Evolutionary conservation across 2,329 filamentous ascomycete genomes (phyloP).

Genomic region (Samsoniella hepiali): DNA sequence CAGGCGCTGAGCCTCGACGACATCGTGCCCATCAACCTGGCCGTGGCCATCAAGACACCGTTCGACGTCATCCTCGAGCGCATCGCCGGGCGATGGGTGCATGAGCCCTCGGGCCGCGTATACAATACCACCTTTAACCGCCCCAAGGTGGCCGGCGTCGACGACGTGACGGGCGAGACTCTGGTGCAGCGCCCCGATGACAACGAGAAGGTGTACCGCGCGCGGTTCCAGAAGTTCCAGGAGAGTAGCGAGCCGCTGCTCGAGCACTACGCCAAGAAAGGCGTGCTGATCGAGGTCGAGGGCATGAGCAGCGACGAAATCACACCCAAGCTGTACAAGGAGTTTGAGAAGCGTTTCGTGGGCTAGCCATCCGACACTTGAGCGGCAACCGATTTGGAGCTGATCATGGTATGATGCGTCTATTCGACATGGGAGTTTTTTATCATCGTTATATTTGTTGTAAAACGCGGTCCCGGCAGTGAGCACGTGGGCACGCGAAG

Average conservation of each 20-base stretch:
- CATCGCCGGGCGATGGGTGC: conserved; percentile 90
- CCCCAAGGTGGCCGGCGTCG: conserved; percentile 73
- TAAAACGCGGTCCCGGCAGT: conserved; percentile 2
- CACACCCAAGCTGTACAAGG: conserved; percentile 77
- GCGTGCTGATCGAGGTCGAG: conserved; percentile 80
- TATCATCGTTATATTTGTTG: background rate
- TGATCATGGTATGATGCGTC: background rate
- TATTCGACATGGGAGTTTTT: background rate
- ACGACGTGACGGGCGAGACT: conserved; percentile 87
- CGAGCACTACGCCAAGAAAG: conserved; percentile 82
- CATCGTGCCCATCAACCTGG: conserved; percentile 91
- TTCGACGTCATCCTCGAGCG: conserved; percentile 82
- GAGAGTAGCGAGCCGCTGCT: conserved; percentile 82
- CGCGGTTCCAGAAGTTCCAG: conserved; percentile 76
- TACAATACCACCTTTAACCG: conserved; percentile 95
- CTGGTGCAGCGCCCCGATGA: conserved; percentile 84
- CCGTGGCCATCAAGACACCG: conserved; percentile 82
- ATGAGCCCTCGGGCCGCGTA: conserved; percentile 83
- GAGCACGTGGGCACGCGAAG: background rate
- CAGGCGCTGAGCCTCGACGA: conserved; percentile 77
- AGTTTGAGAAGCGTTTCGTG: conserved; percentile 75
- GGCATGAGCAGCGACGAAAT: conserved; percentile 95
- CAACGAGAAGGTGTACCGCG: conserved; percentile 78
- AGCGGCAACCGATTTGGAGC: background rate
- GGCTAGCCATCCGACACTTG: conserved; percentile 15